phyloP scores from a whole-genome alignment of 1,139 yeast genomes.

The Magnusiomyces sp. region DNA sequence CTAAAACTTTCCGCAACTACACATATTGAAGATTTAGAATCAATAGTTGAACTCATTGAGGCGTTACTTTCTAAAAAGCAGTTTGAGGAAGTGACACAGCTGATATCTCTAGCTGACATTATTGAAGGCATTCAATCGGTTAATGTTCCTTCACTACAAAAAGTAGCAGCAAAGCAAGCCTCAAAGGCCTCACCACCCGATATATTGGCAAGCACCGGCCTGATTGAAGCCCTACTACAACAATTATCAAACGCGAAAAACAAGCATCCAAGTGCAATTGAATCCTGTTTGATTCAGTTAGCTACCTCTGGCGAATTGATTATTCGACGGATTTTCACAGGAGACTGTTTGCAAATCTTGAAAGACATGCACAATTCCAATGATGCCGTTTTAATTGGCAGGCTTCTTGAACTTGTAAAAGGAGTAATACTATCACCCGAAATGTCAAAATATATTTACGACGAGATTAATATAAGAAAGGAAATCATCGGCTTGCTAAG shows the following conservation, averaged over 20 bases:
- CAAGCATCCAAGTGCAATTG: conserved; percentile 11
- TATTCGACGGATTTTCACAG: conserved; percentile 21
- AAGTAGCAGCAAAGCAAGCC: conserved; percentile 17
- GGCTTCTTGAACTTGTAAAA: conserved; percentile 21
- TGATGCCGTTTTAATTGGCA: conserved; percentile 17
- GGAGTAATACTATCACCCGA: conserved; percentile 16
- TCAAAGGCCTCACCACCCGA: conserved; percentile 21
- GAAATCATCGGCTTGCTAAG: conserved; percentile 10
- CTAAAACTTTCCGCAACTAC: conserved; percentile 14
- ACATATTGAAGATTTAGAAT: conserved; percentile 14
- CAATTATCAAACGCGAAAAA: conserved; percentile 13
- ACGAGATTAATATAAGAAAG: background rate
- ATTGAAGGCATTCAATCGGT: conserved; percentile 18
- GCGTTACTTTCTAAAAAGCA: conserved; percentile 18
- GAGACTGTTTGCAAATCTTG: conserved; percentile 15
- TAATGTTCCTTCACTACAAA: conserved; percentile 18
- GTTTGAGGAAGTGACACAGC: conserved; percentile 18
- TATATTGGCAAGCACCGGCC: conserved; percentile 19
- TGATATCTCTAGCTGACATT: conserved; percentile 18
- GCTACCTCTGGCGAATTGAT: conserved; percentile 20
- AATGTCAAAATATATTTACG: conserved; percentile 10
- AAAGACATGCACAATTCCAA: conserved; percentile 12
- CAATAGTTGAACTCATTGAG: conserved; percentile 18
- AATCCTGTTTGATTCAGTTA: conserved; percentile 14
- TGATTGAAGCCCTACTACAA: conserved; percentile 17